A percentile compares a stretch with the other conserved stretches of the same genome.
Conservation (phyloP, 2,329 filamentous ascomycete genomes). For the Phyllosticta citrichinensis region DNA sequence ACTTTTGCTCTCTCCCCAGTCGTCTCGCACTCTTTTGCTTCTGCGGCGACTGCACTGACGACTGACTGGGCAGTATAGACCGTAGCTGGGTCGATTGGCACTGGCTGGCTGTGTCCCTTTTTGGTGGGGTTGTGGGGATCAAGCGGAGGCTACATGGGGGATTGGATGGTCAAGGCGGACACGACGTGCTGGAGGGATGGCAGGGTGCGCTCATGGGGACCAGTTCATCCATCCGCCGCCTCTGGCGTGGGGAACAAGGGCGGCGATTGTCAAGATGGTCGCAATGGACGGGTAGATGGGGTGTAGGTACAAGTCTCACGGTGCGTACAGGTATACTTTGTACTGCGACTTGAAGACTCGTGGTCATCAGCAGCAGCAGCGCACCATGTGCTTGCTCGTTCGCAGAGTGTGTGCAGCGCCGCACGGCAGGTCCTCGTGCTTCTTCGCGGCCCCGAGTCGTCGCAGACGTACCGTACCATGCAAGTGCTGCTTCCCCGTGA, state of each 20-base stretch:
- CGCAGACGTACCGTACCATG: not conserved
- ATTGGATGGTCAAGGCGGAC: not conserved
- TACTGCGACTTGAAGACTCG: not conserved
- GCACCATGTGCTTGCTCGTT: not conserved
- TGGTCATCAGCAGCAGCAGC: not conserved
- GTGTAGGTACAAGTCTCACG: not conserved
- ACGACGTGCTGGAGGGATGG: not conserved
- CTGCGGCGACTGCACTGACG: not conserved
- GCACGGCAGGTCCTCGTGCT: not conserved
- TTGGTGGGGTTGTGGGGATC: not conserved
- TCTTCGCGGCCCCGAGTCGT: not conserved
- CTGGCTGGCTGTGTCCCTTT: not conserved
- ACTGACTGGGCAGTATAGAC: not conserved
- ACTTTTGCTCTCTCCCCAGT: not conserved
- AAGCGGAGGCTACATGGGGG: not conserved
- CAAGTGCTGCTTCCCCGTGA: not conserved
- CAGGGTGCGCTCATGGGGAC: not conserved
- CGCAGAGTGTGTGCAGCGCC: not conserved
- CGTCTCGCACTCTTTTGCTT: not conserved
- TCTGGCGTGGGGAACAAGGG: not conserved
- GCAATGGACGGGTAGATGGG: not conserved
- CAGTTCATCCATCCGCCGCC: not conserved
- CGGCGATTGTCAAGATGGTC: not conserved
- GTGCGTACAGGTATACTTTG: not conserved
- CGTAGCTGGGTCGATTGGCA: not conserved